Conservation (phyloP, 139 green algal genomes). For the Tetraselmis chui region DNA sequence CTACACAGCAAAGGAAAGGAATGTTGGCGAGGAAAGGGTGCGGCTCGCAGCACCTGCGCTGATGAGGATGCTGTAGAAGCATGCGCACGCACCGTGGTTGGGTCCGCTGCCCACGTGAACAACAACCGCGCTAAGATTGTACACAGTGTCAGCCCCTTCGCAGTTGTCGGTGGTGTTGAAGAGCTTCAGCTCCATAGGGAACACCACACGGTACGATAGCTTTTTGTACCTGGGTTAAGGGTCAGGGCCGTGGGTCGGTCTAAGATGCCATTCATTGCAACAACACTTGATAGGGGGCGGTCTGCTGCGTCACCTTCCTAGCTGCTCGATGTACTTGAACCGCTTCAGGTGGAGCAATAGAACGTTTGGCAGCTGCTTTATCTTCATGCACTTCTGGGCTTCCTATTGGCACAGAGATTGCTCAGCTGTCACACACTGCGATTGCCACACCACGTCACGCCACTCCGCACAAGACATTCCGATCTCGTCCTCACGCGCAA, state of each 20-base stretch:
- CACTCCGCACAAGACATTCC: too few species aligned
- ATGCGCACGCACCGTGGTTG: slow-evolving; percentile 70
- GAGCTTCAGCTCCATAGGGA: slow-evolving; percentile 93
- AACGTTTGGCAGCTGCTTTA: slow-evolving; percentile 68
- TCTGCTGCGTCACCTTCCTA: slow-evolving; percentile 36
- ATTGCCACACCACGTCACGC: too few species aligned
- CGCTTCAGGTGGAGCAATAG: slow-evolving; percentile 93
- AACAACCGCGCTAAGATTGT: slow-evolving; percentile 86
- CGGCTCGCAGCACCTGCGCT: too few species aligned
- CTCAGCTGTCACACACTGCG: too few species aligned
- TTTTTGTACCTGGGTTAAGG: slow-evolving; percentile 49
- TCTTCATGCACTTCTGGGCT: slow-evolving; percentile 86
- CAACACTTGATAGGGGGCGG: too few species aligned
- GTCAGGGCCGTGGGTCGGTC: too few species aligned
- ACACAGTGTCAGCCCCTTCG: slow-evolving; percentile 49
- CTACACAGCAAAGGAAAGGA: slow-evolving; percentile 23
- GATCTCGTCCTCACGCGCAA: too few species aligned
- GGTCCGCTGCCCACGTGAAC: slow-evolving; percentile 90
- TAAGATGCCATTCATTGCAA: too few species aligned
- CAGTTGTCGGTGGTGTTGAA: slow-evolving; percentile 69
- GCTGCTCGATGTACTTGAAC: slow-evolving; percentile 88
- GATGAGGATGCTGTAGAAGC: too few species aligned
- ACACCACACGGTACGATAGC: slow-evolving; percentile 94
- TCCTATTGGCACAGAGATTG: too few species aligned
- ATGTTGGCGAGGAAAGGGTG: too few species aligned